These are phyloP conservation scores for Verticillium albo-atrum DNA, from an alignment of 2,329 filamentous ascomycete species.

Conservation along the genomic window DNA sequence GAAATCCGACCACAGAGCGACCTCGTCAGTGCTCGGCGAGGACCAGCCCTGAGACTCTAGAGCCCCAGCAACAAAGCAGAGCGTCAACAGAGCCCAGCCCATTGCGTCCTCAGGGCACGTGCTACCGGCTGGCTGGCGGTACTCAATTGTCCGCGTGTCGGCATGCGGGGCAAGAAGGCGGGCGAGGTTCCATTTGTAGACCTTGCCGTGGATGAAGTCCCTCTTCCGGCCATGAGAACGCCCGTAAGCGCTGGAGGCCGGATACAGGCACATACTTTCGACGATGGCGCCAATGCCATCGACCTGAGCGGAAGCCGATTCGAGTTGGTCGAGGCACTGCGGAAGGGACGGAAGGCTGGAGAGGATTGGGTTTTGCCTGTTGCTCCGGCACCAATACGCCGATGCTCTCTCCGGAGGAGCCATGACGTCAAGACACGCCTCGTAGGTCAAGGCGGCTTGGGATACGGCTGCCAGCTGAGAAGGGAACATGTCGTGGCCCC, in stretches of 20 bases:
- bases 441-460: conserved; percentile 27
- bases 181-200: conserved; percentile 35
- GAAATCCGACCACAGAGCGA: not conserved
- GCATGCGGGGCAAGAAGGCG: conserved; percentile 15
- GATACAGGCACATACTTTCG: conserved; percentile 26
- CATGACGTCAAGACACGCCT: conserved; percentile 26
- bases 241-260: conserved; percentile 23
- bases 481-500: conserved; percentile 7
- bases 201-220: conserved; percentile 31
- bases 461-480: conserved; percentile 21
- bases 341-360: conserved; percentile 7
- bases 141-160: conserved; percentile 26
- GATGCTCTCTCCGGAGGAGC: conserved; percentile 17
- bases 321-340: conserved; percentile 19
- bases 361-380: conserved; percentile 21
- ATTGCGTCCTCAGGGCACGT: conserved; percentile 20
- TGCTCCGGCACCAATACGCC: conserved; percentile 31
- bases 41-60: conserved; percentile 9
- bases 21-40: not conserved
- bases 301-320: conserved; percentile 9
- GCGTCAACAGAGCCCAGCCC: conserved; percentile 25
- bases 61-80: conserved; percentile 27
- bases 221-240: conserved; percentile 21
- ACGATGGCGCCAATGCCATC: conserved; percentile 14
- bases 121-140: conserved; percentile 29